These are phyloP conservation scores for Lizanozyma gosingica DNA, from an alignment of 1,139 yeast genomes.

Conservation along the genomic window DNA sequence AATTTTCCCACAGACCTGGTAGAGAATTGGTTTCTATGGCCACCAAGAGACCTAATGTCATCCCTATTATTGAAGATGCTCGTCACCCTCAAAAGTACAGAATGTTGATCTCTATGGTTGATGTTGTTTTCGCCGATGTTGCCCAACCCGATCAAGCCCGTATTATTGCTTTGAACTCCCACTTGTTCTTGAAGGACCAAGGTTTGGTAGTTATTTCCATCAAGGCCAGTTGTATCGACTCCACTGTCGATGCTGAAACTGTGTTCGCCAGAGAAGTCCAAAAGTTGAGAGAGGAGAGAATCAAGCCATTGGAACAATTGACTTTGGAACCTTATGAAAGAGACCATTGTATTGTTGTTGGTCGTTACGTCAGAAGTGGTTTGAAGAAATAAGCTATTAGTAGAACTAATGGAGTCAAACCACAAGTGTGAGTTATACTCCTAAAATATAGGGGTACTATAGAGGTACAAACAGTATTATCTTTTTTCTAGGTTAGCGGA, in stretches of 20 bases:
- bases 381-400: slow-evolving; percentile 34
- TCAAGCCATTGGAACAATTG: slow-evolving; percentile 96
- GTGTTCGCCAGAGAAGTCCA: slow-evolving; percentile 99
- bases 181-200: slow-evolving; percentile 93
- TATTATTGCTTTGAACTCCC: slow-evolving; percentile 96
- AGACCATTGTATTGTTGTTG: slow-evolving; percentile 98
- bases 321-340: slow-evolving; percentile 99
- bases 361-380: slow-evolving; percentile 91
- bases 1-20: slow-evolving; percentile 99
- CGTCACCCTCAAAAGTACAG: slow-evolving; percentile 99
- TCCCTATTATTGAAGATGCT: slow-evolving; percentile 98
- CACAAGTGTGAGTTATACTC: no score
- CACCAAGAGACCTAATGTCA: slow-evolving; percentile 98
- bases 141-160: slow-evolving; percentile 99
- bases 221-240: slow-evolving; percentile 99
- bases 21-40: slow-evolving; percentile 99
- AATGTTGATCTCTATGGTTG: slow-evolving; percentile 98
- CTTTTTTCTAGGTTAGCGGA: neutral
- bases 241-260: slow-evolving; percentile 98
- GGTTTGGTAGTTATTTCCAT: slow-evolving; percentile 98
- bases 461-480: slow-evolving; percentile 1
- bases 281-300: slow-evolving; percentile 96
- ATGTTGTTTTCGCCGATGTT: slow-evolving; percentile 97
- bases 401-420: neutral
- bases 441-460: neutral